Conservation (phyloP, 139 green algal genomes). For the Coccomyxa sp. region DNA sequence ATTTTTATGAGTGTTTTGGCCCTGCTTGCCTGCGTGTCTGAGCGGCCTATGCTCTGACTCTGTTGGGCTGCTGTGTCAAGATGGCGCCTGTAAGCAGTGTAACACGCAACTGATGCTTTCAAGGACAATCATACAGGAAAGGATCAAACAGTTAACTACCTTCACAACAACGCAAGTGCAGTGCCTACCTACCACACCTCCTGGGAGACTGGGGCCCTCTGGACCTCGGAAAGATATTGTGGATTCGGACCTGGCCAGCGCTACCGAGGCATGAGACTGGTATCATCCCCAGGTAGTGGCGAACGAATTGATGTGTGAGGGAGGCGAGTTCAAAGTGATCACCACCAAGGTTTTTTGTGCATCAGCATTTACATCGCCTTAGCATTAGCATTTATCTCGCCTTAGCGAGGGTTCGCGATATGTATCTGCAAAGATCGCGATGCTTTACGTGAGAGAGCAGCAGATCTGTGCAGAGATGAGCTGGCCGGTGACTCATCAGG, state of each 20-base stretch:
- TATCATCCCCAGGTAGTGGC: neutral
- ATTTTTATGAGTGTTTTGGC: constrained; percentile 51
- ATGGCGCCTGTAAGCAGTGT: neutral
- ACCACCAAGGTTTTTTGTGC: too few relatives aligned
- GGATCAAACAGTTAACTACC: neutral
- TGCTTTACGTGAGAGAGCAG: too few relatives aligned
- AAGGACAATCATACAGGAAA: neutral
- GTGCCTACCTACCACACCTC: neutral
- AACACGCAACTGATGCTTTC: neutral
- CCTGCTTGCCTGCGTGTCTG: neutral
- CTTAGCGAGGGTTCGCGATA: too few relatives aligned
- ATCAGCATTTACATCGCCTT: too few relatives aligned
- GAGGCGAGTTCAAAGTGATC: too few relatives aligned
- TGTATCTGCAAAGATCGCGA: too few relatives aligned
- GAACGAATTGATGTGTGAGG: too few relatives aligned
- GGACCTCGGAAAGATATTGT: neutral
- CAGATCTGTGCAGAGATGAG: too few relatives aligned
- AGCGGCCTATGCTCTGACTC: neutral
- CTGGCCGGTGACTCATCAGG: too few relatives aligned
- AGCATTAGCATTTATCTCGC: too few relatives aligned
- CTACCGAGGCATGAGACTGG: too few relatives aligned
- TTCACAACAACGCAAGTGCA: neutral
- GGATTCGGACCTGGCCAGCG: neutral
- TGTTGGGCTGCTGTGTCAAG: neutral
- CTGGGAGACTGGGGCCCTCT: too few relatives aligned